Evolutionary conservation across 1,284 basidiomycete species (phyloP).

Genomic region (Malassezia vespertilionis): DNA sequence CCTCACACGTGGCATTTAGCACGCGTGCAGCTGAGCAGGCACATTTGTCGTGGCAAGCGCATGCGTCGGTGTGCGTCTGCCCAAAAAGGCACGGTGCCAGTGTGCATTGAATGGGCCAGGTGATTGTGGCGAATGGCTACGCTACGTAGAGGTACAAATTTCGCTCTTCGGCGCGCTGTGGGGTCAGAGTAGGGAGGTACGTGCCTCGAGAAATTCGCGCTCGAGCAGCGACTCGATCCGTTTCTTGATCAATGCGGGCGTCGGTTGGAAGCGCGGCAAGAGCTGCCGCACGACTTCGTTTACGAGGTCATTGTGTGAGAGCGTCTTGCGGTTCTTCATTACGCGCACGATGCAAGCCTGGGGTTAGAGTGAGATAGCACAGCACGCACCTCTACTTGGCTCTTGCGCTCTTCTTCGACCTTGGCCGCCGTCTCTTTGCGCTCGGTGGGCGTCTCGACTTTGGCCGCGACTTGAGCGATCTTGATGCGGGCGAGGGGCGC

Average conservation of each 20-base stretch:
- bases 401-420: conserved; percentile 81
- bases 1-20: too few relatives aligned
- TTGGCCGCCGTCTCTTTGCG: conserved; percentile 78
- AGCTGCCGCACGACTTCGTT: conserved; percentile 83
- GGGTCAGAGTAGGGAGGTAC: conserved; percentile 1
- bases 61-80: too few relatives aligned
- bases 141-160: conserved; percentile 39
- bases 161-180: conserved; percentile 19
- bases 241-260: conserved; percentile 78
- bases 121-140: conserved; percentile 5
- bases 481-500: conserved; percentile 79
- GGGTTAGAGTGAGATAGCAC: conserved; percentile 7
- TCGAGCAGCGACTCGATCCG: conserved; percentile 89
- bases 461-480: conserved; percentile 72
- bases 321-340: conserved; percentile 90
- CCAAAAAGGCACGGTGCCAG: too few relatives aligned
- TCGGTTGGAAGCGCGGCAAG: conserved; percentile 70
- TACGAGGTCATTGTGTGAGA: conserved; percentile 78
- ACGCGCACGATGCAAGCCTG: conserved; percentile 73
- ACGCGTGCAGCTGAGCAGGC: too few relatives aligned
- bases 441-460: conserved; percentile 79
- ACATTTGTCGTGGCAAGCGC: too few relatives aligned
- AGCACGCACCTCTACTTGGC: conserved; percentile 72
- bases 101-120: too few relatives aligned
- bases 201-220: conserved; percentile 45